These are phyloP conservation scores for Spergularia bocconei DNA, from an alignment of 148 eudicot species.

Conservation along the genomic window DNA sequence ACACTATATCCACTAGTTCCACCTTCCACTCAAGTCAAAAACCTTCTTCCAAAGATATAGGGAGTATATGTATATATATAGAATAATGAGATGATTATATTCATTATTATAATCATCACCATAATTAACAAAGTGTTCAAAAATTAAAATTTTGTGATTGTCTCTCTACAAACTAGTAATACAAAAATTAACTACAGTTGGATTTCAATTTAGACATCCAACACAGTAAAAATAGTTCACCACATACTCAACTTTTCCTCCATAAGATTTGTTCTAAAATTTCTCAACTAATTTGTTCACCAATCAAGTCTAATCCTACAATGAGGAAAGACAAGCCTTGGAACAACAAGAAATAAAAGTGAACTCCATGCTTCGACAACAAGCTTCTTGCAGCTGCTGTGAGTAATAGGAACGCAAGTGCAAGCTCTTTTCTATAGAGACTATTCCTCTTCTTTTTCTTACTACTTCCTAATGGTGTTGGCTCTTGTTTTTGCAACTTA, in stretches of 20 bases:
- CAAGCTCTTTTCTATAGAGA: slow-evolving; percentile 31
- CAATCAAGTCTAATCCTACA: slow-evolving; percentile 35
- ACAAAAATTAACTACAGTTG: slow-evolving; percentile 2
- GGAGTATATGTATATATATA: too few species aligned
- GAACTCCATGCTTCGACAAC: slow-evolving; percentile 33
- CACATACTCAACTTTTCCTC: not conserved
- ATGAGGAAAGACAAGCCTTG: slow-evolving; percentile 33
- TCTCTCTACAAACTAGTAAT: slow-evolving; percentile 1
- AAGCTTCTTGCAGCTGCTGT: slow-evolving; percentile 35
- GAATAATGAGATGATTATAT: not conserved
- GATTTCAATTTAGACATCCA: slow-evolving; percentile 12
- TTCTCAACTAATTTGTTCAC: slow-evolving; percentile 28
- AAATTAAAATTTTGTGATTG: not conserved
- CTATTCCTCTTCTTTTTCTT: slow-evolving; percentile 27
- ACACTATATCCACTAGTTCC: too few species aligned
- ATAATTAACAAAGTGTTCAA: not conserved
- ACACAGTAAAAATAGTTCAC: not conserved
- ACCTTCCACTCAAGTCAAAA: too few species aligned
- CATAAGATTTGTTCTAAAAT: not conserved
- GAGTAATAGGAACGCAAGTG: slow-evolving; percentile 29
- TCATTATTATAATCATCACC: not conserved
- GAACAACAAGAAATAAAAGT: slow-evolving; percentile 35
- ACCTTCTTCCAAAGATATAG: too few species aligned
- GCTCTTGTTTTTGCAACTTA: slow-evolving; percentile 20
- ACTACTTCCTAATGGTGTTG: not conserved